These are phyloP conservation scores for Brassica cretica DNA, from an alignment of 345 rosid genomes.

Conservation along the genomic window DNA sequence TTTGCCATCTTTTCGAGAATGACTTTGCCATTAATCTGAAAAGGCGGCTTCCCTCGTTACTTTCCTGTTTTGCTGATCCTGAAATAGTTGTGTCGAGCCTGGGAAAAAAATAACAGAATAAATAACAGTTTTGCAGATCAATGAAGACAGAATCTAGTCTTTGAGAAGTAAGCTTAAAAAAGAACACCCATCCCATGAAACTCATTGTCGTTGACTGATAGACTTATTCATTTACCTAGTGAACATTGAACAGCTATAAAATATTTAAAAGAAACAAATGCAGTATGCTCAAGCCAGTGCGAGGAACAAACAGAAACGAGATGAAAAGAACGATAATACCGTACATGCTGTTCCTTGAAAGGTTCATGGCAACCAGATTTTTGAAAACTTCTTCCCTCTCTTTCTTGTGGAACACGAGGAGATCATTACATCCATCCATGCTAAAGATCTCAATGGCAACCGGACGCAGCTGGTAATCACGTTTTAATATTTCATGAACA, in stretches of 20 bases:
- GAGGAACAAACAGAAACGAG: constrained; percentile 24
- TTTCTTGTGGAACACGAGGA: constrained; percentile 91
- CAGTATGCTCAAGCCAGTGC: constrained; percentile 21
- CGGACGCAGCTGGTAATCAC: constrained; percentile 99
- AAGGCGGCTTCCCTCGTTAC: constrained; percentile 86
- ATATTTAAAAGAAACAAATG: constrained; percentile 4
- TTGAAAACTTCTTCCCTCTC: constrained; percentile 99
- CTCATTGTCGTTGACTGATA: neutral
- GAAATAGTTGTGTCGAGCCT: constrained; percentile 99
- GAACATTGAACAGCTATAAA: constrained; percentile 2
- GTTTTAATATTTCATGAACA: constrained; percentile 94
- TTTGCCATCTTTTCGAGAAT: constrained; percentile 99
- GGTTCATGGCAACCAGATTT: constrained; percentile 92
- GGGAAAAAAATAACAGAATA: constrained; percentile 30
- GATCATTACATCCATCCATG: constrained; percentile 99
- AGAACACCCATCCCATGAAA: constrained; percentile 11
- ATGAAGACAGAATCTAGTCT: constrained; percentile 23
- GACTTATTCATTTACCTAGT: constrained; percentile 4
- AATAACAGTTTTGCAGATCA: constrained; percentile 30
- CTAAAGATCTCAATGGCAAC: constrained; percentile 98
- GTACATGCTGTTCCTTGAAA: constrained; percentile 94
- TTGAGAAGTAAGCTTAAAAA: neutral
- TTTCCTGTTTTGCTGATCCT: constrained; percentile 91
- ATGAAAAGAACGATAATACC: constrained; percentile 36
- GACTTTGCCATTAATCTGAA: constrained; percentile 93